Evolutionary conservation across 306 rosid genomes (phyloP).

Genomic region (Senna tora): DNA sequence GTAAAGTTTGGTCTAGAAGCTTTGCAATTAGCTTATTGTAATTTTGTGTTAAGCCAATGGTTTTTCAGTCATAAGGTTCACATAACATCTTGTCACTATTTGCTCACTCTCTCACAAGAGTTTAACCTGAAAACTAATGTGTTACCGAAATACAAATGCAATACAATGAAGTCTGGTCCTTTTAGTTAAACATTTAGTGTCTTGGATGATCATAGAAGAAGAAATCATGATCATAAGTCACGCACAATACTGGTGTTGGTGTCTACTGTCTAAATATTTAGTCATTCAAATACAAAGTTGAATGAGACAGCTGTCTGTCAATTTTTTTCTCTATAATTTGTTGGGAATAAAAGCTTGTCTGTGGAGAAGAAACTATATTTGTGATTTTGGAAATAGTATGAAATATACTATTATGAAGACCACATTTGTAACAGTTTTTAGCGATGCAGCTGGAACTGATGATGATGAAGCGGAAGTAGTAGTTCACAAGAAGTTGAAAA

Average conservation of each 20-base stretch:
- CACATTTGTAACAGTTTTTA: conserved; percentile 31
- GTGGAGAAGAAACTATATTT: background rate
- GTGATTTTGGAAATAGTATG: background rate
- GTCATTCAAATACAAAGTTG: conserved; percentile 6
- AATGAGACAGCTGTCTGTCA: background rate
- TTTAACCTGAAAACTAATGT: background rate
- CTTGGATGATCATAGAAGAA: conserved; percentile 14
- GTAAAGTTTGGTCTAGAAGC: conserved; percentile 39
- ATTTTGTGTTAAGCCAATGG: conserved; percentile 1
- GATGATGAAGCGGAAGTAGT: conserved; percentile 60
- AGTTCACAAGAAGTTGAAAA: conserved; percentile 47
- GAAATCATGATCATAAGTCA: background rate
- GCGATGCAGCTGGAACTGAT: conserved; percentile 56
- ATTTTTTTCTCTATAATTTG: conserved; percentile 13
- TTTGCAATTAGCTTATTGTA: conserved; percentile 18
- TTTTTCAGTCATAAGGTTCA: conserved; percentile 5
- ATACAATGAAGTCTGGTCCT: background rate
- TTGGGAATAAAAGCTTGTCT: conserved; percentile 17
- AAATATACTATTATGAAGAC: background rate
- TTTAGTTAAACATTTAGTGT: conserved; percentile 27
- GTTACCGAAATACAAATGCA: conserved; percentile 16
- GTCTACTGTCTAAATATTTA: background rate
- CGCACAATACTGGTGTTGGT: background rate
- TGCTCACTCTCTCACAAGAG: conserved; percentile 6
- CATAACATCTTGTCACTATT: conserved; percentile 9